phyloP scores from a whole-genome alignment of 306 rosid species.

The Sicyos edulis region DNA sequence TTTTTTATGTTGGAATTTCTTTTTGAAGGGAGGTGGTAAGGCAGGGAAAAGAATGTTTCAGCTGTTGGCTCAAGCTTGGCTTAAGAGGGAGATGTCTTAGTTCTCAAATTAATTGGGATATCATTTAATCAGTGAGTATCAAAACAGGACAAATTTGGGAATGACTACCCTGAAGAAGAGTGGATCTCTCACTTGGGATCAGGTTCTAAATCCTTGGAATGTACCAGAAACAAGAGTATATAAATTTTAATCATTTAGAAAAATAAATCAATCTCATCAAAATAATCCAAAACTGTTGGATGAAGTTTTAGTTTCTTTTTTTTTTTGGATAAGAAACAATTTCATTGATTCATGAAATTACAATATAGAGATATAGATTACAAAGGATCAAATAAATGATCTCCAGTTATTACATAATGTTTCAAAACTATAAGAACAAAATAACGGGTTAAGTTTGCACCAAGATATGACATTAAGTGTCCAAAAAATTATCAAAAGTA shows the following conservation, averaged over 20 bases:
- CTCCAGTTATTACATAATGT: too few relatives aligned
- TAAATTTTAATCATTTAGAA: background rate
- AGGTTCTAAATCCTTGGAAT: background rate
- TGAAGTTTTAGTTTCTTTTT: too few relatives aligned
- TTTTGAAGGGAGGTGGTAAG: background rate
- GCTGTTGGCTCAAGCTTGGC: background rate
- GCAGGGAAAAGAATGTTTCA: background rate
- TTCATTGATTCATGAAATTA: too few relatives aligned
- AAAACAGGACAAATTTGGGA: background rate
- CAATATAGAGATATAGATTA: too few relatives aligned
- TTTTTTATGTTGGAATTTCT: background rate
- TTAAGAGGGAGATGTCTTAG: background rate
- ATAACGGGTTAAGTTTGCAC: too few relatives aligned
- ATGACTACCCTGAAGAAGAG: background rate
- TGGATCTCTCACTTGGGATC: background rate
- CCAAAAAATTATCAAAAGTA: too few relatives aligned
- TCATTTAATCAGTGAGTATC: background rate
- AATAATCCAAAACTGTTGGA: too few relatives aligned
- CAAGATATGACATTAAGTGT: too few relatives aligned
- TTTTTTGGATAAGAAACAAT: too few relatives aligned
- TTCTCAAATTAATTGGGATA: background rate
- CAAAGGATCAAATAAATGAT: too few relatives aligned
- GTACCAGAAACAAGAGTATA: background rate
- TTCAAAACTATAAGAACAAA: too few relatives aligned
- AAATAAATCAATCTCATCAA: background rate